Evolutionary conservation across 2,329 filamentous ascomycete species (phyloP).

Genomic region (Anthostomella pinea): DNA sequence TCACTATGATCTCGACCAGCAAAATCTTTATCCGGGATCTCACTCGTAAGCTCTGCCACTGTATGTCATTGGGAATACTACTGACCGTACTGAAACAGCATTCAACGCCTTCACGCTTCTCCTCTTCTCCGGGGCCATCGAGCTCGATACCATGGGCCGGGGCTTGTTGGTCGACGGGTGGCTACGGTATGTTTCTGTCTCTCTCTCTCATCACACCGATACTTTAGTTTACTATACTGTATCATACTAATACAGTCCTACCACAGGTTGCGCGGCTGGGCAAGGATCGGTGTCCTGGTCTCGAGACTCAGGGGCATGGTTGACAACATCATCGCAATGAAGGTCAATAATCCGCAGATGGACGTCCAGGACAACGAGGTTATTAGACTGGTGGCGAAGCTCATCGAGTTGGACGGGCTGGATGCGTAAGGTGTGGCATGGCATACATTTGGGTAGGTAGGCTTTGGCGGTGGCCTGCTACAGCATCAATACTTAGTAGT

Average conservation of each 20-base stretch:
- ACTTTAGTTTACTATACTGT: neutral
- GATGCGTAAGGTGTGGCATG: conserved; percentile 57
- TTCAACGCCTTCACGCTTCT: conserved; percentile 88
- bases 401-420: conserved; percentile 88
- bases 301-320: conserved; percentile 80
- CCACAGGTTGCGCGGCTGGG: conserved; percentile 74
- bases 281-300: conserved; percentile 86
- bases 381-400: conserved; percentile 70
- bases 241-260: neutral
- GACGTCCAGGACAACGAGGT: conserved; percentile 62
- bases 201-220: neutral
- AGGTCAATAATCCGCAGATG: conserved; percentile 71
- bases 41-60: conserved; percentile 77
- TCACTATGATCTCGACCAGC: conserved; percentile 84
- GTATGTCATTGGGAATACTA: too few species aligned
- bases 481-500: too few species aligned
- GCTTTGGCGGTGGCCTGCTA: too few species aligned
- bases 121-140: conserved; percentile 81
- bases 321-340: conserved; percentile 76
- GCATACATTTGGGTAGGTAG: too few species aligned
- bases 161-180: conserved; percentile 91
- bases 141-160: conserved; percentile 81
- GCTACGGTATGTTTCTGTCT: conserved; percentile 50
- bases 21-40: conserved; percentile 91
- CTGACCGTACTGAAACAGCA: too few species aligned